Base-by-base conservation (phyloP, 805 yeast species). In the Blastobotrys terrestris region DNA sequence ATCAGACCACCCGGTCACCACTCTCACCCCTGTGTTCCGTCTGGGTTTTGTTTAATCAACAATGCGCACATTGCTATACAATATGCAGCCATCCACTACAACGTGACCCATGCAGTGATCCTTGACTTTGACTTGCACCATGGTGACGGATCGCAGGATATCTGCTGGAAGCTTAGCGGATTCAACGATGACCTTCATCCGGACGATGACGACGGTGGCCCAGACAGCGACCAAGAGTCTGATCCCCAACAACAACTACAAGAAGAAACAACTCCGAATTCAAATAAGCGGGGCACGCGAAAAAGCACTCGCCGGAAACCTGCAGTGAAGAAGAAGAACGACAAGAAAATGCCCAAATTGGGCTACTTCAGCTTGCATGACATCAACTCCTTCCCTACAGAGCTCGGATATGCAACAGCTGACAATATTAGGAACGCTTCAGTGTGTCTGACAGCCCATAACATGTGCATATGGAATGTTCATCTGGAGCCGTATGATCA, bases 1-100 rank as follows among this genome's bases (percentile, higher is more conserved):
- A 78, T 86, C 43, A 72, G 94, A 48, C 94, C 94, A 1, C 94
- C 95, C 0, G 96, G 96, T 2, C 95, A 87, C 64, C 96, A 87
- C 67, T 83, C 89, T 20, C 94, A 86, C 61, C 84, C 89, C 0
- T 81, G 85, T 53, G 77, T 80, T n/a, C 95, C 95, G 0, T 82
- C 90, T 20, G 96, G 96, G 2, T 87, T 87, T 63, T 87, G 95
- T 65, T 67, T 88, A 46, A 72, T 87, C 50, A 87, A 87, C 68
- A 87, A 87, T 62, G 95, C 84, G 0, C 95, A 87, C 55, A 80
- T 88, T 35, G 88, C 85, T 1, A 80, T 85, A 21, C 91, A 86
- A 61, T 87, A 87, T 63, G 95, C 95, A 0, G 76, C 73, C 51
- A 77, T 72, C 44, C 65, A 72, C 5, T 79, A 84, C 60, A 80